Conservation (phyloP, 768 basidiomycete genomes). For the Boletus sensibilis region DNA sequence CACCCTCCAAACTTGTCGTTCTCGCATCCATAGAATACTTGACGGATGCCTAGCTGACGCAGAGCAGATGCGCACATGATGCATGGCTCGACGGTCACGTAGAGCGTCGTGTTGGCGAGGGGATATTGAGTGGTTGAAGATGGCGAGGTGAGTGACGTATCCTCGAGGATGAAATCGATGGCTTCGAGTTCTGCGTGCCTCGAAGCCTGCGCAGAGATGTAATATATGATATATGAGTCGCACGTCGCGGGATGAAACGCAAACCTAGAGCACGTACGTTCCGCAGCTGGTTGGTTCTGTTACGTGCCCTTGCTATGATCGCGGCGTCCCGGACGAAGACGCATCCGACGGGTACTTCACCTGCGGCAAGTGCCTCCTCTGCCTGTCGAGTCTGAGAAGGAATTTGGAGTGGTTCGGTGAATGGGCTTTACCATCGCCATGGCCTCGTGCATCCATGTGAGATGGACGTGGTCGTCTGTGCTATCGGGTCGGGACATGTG, state of each 20-base stretch:
- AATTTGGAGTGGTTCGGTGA: neutral
- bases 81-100: constrained; percentile 98
- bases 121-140: constrained; percentile 48
- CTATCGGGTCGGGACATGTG: constrained; percentile 3
- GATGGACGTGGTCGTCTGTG: constrained; percentile 31
- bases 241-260: neutral
- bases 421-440: constrained; percentile 65
- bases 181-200: constrained; percentile 97
- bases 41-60: constrained; percentile 86
- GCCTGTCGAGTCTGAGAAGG: constrained; percentile 47
- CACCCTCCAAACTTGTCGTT: constrained; percentile 98
- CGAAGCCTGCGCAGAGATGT: constrained; percentile 60
- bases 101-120: constrained; percentile 77
- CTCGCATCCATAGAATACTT: constrained; percentile 89
- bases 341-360: constrained; percentile 96
- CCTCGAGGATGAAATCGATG: constrained; percentile 80
- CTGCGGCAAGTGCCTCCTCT: constrained; percentile 77
- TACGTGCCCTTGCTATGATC: constrained; percentile 84
- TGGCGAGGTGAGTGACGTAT: constrained; percentile 54
- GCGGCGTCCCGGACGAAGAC: constrained; percentile 81
- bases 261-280: constrained; percentile 57
- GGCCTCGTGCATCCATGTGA: constrained; percentile 80
- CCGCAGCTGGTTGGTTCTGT: constrained; percentile 89
- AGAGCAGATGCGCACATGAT: constrained; percentile 99
- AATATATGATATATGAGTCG: neutral